Evolutionary conservation across 179 eudicot species (phyloP).

Genomic region (Sideroxylon spinosum): DNA sequence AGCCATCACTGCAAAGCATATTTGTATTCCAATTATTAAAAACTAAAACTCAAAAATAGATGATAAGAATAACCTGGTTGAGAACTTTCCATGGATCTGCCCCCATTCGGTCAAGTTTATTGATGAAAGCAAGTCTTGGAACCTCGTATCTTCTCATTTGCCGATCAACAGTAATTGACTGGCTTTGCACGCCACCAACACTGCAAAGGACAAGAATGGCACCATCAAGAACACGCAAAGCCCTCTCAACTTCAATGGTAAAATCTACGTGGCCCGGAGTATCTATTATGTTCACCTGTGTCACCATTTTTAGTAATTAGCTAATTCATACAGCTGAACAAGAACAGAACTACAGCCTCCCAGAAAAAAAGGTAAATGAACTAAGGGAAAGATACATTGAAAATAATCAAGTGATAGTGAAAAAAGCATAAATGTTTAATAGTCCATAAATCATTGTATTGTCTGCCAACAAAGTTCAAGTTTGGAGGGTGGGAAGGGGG

Average conservation of each 20-base stretch:
- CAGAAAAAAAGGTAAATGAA: background rate
- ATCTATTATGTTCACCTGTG: constrained; percentile 89
- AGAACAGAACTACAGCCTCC: background rate
- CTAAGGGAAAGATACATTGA: background rate
- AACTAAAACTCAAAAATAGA: background rate
- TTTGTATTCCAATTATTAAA: background rate
- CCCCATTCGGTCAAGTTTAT: constrained; percentile 94
- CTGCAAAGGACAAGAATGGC: constrained; percentile 96
- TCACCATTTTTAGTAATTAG: constrained; percentile 1
- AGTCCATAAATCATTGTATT: too few species aligned
- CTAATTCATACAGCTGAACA: background rate
- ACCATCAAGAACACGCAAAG: constrained; percentile 97
- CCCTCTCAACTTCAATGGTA: constrained; percentile 98
- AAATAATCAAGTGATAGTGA: background rate
- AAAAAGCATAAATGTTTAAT: too few species aligned
- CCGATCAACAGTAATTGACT: constrained; percentile 93
- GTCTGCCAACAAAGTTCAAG: background rate
- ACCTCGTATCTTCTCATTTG: constrained; percentile 98
- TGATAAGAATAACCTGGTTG: constrained; percentile 50
- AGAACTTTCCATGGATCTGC: constrained; percentile 99
- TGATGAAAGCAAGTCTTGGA: constrained; percentile 94
- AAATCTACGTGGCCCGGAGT: constrained; percentile 98
- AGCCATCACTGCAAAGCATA: background rate
- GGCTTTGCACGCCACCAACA: constrained; percentile 99
- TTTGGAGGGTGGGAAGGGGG: background rate